phyloP scores from a whole-genome alignment of 164 flowering plant genomes.

The Kalanchoe fedtschenkoi region DNA sequence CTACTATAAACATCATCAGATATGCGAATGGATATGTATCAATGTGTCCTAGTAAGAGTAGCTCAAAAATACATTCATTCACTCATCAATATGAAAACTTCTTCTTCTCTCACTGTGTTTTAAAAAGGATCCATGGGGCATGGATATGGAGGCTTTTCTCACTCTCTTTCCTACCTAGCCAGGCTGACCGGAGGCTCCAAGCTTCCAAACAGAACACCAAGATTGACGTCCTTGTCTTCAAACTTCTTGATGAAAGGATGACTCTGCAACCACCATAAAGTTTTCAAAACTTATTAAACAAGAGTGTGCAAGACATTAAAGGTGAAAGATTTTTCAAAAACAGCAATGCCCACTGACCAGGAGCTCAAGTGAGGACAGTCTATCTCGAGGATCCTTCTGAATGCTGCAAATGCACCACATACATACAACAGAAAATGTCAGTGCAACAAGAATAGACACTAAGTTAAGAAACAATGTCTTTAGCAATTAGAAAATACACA shows the following conservation, averaged over 20 bases:
- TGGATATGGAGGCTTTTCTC: neutral
- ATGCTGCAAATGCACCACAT: conserved; percentile 44
- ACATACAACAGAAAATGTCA: conserved; percentile 6
- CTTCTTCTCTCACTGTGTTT: neutral
- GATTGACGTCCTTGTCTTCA: conserved; percentile 82
- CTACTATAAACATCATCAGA: too few species aligned
- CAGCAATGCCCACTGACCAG: conserved; percentile 41
- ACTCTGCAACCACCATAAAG: conserved; percentile 31
- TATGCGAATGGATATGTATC: too few species aligned
- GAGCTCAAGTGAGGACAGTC: conserved; percentile 75
- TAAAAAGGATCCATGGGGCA: neutral
- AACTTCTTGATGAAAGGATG: conserved; percentile 93
- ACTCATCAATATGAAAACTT: neutral
- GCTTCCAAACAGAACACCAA: conserved; percentile 57
- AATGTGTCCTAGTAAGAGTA: neutral
- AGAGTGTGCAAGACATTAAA: neutral
- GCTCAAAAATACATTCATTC: neutral
- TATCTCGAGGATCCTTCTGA: conserved; percentile 74
- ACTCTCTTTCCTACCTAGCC: conserved; percentile 24
- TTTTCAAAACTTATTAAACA: neutral
- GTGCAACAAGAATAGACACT: neutral
- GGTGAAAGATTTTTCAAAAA: neutral
- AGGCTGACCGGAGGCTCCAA: conserved; percentile 79
- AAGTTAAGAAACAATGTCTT: neutral
- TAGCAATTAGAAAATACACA: neutral